Evolutionary conservation across 257 asterid genomes (phyloP).

Genomic region (Scutellaria baicalensis): DNA sequence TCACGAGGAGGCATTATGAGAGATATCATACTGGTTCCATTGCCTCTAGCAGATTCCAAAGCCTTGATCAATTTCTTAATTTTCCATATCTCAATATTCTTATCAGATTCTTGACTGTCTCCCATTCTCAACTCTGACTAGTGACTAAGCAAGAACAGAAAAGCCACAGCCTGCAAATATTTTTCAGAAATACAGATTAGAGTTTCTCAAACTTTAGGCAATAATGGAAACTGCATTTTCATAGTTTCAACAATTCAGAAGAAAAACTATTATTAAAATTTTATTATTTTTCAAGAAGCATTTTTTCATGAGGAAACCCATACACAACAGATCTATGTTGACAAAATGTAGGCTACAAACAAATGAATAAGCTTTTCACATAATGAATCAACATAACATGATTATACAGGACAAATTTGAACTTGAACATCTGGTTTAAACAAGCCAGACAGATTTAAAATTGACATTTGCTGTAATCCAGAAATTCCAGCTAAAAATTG

Average conservation of each 20-base stretch:
- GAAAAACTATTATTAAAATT: not conserved
- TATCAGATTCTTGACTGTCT: conserved; percentile 26
- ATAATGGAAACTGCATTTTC: not conserved
- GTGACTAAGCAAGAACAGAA: not conserved
- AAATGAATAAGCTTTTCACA: not conserved
- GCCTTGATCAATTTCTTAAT: conserved; percentile 33
- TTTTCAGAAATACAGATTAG: not conserved
- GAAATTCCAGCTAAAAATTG: not conserved
- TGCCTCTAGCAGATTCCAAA: conserved; percentile 33
- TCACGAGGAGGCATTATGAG: conserved; percentile 34
- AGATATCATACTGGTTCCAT: conserved; percentile 36
- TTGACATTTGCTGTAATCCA: not conserved
- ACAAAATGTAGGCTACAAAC: not conserved
- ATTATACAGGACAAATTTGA: not conserved
- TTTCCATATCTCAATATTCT: conserved; percentile 31
- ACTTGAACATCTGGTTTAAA: not conserved
- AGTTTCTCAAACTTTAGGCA: not conserved
- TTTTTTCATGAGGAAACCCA: too few species aligned
- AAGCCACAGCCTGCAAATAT: conserved; percentile 2
- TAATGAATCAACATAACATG: not conserved
- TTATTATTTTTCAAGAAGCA: too few species aligned
- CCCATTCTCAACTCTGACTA: conserved; percentile 9
- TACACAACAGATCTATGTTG: not conserved
- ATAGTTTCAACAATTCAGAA: not conserved
- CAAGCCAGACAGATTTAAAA: not conserved